Evolutionary conservation across 2,329 filamentous ascomycete genomes (phyloP), one percentile per base, ranked within the genome.

Genomic region (Kalaharituber pfeilii): DNA sequence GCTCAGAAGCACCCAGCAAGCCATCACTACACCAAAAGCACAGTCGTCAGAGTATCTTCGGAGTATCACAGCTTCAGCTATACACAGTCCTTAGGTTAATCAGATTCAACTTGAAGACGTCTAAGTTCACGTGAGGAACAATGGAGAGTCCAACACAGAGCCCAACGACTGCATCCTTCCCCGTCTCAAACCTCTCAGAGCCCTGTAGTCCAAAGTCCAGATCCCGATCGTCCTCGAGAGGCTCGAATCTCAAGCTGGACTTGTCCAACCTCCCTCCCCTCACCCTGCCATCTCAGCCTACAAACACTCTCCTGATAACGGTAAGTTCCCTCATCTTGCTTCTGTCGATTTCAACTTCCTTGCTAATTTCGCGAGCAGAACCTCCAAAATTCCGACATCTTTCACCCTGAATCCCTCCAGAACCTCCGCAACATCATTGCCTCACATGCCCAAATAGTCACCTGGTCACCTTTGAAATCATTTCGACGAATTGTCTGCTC

Each of bases 271-370:
- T 89, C 42, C 84, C 85, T 50, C 76, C 82, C 30, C 73, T 85
- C 53, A 72, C 73, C 42, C 76, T 79, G 65, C 84, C 84, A n/a
- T 80, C 83, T 25, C 78, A 81, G 53, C 82, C 84, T 5, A 84
- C 82, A 61, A 91, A 91, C 72, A 91, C 85, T 0, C 79, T 91
- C 54, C 78, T 91, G 65, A 82, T 91, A 66, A 91, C 85, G 64
- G 70, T 71, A 64, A 59, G 69, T 62, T 9, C 52, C 50, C 53
- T 54, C n/a, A n/a, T 50, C 28, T 4, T 54, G 20, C 9, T 25
- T 28, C 25, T 29, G 3, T 18, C 28, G 25, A 28, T 18, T 13
- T 45, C 5, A 50, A 26, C n/a, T 20, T 33, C 50, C 27, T 39
- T 18, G 52, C 62, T 62, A 49, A 60, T 54, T 15, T n/a, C 8